phyloP scores from a whole-genome alignment of 805 yeast genomes.

The Schwanniomyces occidentalis region DNA sequence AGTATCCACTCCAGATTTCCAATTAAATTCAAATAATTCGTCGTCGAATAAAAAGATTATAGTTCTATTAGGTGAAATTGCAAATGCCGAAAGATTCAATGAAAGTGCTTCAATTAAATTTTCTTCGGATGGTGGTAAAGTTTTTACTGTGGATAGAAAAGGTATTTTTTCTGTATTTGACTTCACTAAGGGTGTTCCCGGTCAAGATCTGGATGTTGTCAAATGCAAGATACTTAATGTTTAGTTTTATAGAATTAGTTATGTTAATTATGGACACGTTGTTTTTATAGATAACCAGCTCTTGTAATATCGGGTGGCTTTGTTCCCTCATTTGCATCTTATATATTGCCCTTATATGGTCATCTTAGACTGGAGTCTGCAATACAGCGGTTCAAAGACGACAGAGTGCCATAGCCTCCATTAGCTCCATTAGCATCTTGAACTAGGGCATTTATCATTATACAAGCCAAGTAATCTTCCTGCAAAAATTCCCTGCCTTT shows the following conservation, averaged over 20 bases:
- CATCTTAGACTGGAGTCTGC: no score
- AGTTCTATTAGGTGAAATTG: conserved; percentile 73
- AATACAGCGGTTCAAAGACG: no score
- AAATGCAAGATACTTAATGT: conserved; percentile 59
- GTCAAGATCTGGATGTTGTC: conserved; percentile 62
- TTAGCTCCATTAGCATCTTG: no score
- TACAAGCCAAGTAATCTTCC: no score
- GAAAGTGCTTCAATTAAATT: conserved; percentile 81
- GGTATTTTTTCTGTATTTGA: conserved; percentile 80
- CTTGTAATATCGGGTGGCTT: no score
- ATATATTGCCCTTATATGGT: no score
- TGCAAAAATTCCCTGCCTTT: no score
- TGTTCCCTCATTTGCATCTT: no score
- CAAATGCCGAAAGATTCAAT: conserved; percentile 66
- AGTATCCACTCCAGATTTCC: conserved; percentile 56
- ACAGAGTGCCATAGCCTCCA: no score
- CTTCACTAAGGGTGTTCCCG: conserved; percentile 82
- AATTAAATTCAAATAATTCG: conserved; percentile 14
- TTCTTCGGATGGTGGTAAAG: conserved; percentile 77
- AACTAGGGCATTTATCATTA: no score
- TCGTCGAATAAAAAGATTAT: conserved; percentile 45
- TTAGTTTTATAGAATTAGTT: conserved; percentile 7
- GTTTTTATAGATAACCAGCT: no score
- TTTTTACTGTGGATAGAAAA: conserved; percentile 76
- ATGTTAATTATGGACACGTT: no score